These are phyloP conservation scores for Colletotrichum kahawae DNA, from an alignment of 2,329 filamentous ascomycete genomes.

Conservation along the genomic window DNA sequence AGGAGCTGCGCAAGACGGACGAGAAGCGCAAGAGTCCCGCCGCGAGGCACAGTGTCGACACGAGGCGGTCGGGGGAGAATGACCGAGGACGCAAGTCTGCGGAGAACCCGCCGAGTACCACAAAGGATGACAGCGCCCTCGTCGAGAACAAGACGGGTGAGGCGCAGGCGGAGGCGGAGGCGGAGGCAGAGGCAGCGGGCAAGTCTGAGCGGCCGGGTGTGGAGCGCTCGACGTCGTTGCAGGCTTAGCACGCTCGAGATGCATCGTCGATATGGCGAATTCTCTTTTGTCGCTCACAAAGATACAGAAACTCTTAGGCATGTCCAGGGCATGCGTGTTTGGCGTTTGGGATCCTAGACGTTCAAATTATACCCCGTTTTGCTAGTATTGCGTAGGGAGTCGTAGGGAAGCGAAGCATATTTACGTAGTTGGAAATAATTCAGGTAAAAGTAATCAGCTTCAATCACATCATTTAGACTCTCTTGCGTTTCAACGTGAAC, in stretches of 20 bases:
- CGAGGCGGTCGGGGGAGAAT: neutral
- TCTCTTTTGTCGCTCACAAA: neutral
- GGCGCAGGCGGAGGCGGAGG: neutral
- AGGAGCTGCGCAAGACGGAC: constrained; percentile 25
- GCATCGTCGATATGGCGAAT: neutral
- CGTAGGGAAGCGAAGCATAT: neutral
- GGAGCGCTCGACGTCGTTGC: neutral
- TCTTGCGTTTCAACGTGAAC: neutral
- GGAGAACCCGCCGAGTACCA: neutral
- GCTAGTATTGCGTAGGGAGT: neutral
- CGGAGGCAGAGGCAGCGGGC: neutral
- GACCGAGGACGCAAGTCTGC: neutral
- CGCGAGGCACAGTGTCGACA: constrained; percentile 7
- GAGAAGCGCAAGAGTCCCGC: constrained; percentile 19
- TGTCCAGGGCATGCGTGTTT: neutral
- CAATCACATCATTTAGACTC: neutral
- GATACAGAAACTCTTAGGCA: neutral
- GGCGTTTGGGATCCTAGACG: neutral
- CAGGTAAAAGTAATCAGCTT: neutral
- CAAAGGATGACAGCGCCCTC: neutral
- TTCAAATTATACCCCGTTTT: constrained; percentile 10
- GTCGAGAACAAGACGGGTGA: constrained; percentile 6
- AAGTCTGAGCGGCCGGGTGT: neutral
- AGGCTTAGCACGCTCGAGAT: neutral
- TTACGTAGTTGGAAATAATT: neutral